Base-by-base conservation (phyloP, 2,329 filamentous ascomycete species). In the Ophiobolus disseminans region DNA sequence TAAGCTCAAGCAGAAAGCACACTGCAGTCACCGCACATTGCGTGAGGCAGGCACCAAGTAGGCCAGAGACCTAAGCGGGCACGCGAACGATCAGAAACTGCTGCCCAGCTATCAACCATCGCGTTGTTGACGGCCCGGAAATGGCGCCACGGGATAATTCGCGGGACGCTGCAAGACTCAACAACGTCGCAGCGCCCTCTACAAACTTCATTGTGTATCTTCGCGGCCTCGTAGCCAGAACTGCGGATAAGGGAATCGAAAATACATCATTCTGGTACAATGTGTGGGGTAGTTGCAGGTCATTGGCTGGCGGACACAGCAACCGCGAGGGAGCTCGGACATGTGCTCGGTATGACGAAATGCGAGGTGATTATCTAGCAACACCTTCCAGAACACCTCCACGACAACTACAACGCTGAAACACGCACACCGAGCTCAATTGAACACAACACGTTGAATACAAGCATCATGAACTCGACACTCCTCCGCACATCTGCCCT, bases 401-500 rank as follows among this genome's bases (percentile, higher is more conserved):
- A 26, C 32, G 41, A 21, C 11, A 47, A 45, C 35, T 36, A 36
- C 40, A 37, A 23, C 35, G 45, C 49, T 13, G 34, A 30, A 38
- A 32, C 32, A 36, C 47, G 22, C 46, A 37, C 44, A 19, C 40
- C 32, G 50, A 46, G 40, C 19, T 30, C 65, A 65, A 66, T 67
- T 66, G 59, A 60, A 16, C 37, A 25, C 28, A 30, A 21, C 21
- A 21, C 25, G 45, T 54, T 50, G 60, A 50, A 62, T 56, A 50
- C 52, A 67, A 10, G 28, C 41, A 80, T 19, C 69, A 96, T 96
- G 91, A 86, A 90, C 70, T 80, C 87, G 47, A 81, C 87, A 55
- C 82, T 96, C 59, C 80, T 96, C 73, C 87, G 90, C 70, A 85
- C 85, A 60, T 82, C 83, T 56, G 82, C 85, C 63, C 80, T 86